Conservation (phyloP, 306 rosid genomes). For the Ormosia semicastrata region DNA sequence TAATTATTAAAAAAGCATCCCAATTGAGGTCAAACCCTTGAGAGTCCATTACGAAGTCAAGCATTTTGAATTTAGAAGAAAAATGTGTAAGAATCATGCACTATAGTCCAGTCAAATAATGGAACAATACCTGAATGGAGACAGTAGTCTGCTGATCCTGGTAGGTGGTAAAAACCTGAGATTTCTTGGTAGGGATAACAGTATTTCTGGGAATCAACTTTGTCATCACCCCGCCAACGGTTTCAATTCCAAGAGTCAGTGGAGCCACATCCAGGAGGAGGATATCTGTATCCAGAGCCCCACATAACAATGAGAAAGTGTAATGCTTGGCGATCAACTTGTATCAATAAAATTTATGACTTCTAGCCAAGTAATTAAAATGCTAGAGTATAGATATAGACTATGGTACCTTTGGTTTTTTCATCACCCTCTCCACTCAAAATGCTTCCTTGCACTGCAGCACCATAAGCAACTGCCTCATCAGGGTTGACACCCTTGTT, state of each 20-base stretch:
- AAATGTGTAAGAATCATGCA: not conserved
- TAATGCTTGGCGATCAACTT: not conserved
- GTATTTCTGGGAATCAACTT: conserved; percentile 98
- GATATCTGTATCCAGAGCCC: conserved; percentile 54
- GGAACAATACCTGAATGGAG: conserved; percentile 80
- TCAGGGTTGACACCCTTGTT: conserved; percentile 99
- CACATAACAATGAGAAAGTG: not conserved
- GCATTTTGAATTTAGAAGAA: not conserved
- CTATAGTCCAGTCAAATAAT: not conserved
- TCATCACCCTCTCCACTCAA: conserved; percentile 99
- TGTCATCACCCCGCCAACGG: conserved; percentile 99
- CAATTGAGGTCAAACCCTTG: not conserved
- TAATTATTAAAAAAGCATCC: conserved; percentile 16
- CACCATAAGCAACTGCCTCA: conserved; percentile 98
- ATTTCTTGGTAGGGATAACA: conserved; percentile 97
- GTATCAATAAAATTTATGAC: not conserved
- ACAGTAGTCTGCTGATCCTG: conserved; percentile 99
- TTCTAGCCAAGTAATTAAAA: not conserved
- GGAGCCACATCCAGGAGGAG: conserved; percentile 98
- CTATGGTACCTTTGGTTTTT: conserved; percentile 80
- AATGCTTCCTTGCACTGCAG: conserved; percentile 98
- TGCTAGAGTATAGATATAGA: not conserved
- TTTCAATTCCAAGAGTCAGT: conserved; percentile 97
- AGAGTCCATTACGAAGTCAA: not conserved
- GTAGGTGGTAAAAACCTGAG: conserved; percentile 98